Evolutionary conservation across 208 protist genomes (phyloP).

Genomic region (Leishmania aethiopica): DNA sequence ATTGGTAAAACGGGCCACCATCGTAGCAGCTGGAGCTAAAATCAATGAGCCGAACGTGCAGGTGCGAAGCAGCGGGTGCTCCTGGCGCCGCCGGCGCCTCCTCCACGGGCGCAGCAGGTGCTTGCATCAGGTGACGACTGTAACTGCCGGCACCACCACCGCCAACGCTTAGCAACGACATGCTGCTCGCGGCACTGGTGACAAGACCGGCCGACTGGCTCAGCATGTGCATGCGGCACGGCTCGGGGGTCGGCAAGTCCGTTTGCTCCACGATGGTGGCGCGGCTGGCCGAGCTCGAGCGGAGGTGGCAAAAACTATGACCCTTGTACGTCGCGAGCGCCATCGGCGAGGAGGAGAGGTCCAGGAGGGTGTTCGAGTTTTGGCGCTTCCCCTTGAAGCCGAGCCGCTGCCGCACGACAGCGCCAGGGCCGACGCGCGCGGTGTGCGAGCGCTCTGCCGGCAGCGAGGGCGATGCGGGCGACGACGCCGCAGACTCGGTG

Average conservation of each 20-base stretch:
- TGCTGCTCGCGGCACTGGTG: neutral
- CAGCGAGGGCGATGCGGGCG: neutral
- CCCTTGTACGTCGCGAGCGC: conserved; percentile 6
- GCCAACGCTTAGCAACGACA: neutral
- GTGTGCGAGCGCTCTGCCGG: conserved; percentile 29
- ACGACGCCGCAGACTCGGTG: conserved; percentile 2
- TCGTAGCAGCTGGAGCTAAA: conserved; percentile 97
- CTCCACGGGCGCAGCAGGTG: neutral
- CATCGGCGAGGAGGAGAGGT: conserved; percentile 12
- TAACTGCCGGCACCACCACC: neutral
- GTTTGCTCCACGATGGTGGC: conserved; percentile 23
- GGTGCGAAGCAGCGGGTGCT: conserved; percentile 17
- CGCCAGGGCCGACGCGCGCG: conserved; percentile 7
- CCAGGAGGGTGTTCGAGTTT: conserved; percentile 7
- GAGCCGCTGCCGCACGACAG: conserved; percentile 18
- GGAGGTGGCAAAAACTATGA: conserved; percentile 19
- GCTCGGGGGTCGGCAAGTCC: conserved; percentile 32
- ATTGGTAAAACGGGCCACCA: conserved; percentile 76
- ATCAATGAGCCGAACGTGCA: conserved; percentile 97
- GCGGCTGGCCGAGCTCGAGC: conserved; percentile 19
- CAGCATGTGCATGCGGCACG: conserved; percentile 34
- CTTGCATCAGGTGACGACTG: neutral
- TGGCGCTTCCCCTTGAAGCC: conserved; percentile 2
- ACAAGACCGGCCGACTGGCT: conserved; percentile 30
- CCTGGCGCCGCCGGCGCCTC: neutral